phyloP scores from a whole-genome alignment of 108 stramenopile species.

The Pelagomonas calceolata region DNA sequence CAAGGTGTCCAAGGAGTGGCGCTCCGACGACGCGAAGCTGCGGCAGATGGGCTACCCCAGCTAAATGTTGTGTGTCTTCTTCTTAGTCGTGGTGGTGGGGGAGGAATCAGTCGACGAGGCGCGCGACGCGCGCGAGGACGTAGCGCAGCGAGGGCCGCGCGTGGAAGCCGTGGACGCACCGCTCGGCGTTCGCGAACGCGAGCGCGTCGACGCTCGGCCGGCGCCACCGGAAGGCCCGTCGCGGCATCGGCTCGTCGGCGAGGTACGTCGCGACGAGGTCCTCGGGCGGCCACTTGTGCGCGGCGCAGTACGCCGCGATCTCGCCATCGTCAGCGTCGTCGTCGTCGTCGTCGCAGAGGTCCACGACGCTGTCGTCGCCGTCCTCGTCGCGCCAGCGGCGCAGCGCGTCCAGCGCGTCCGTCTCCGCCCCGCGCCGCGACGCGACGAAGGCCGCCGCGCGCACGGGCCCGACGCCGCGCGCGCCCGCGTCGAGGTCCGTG shows the following conservation, averaged over 20 bases:
- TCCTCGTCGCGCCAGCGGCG: background rate
- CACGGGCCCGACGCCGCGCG: background rate
- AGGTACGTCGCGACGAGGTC: background rate
- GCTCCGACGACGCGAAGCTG: slow-evolving; percentile 61
- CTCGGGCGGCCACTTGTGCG: background rate
- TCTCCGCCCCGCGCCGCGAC: background rate
- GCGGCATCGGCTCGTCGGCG: background rate
- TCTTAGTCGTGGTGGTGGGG: too few relatives aligned
- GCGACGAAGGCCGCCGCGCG: background rate
- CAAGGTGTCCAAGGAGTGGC: slow-evolving; percentile 89
- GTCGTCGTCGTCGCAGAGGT: too few relatives aligned
- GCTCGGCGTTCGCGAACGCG: background rate
- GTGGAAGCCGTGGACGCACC: background rate
- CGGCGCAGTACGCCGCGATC: background rate
- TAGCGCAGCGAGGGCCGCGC: background rate
- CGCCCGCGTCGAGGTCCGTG: background rate
- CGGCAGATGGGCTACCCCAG: slow-evolving; percentile 63
- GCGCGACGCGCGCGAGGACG: background rate
- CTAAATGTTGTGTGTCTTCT: too few relatives aligned
- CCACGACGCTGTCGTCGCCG: too few relatives aligned
- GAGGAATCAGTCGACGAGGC: too few relatives aligned
- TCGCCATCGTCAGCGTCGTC: background rate
- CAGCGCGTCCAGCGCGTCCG: background rate
- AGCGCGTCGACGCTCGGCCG: background rate
- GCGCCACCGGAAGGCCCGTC: background rate